phyloP scores from a whole-genome alignment of 2,329 filamentous ascomycete species.

The Microdochium trichocladiopsis region DNA sequence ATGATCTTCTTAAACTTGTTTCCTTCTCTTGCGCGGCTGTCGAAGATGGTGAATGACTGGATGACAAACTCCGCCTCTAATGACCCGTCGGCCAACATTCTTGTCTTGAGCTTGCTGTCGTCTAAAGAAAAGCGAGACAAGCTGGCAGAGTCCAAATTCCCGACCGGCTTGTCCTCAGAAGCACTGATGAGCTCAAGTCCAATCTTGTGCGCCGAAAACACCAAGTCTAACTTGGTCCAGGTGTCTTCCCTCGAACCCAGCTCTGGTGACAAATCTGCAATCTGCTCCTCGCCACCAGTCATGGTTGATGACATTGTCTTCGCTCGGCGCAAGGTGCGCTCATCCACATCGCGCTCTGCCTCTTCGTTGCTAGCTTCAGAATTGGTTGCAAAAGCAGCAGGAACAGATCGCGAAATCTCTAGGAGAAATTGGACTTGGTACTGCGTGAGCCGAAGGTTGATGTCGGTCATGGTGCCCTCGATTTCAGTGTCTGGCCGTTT shows the following conservation, averaged over 20 bases:
- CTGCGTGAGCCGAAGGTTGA: conserved; percentile 84
- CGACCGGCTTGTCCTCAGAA: conserved; percentile 69
- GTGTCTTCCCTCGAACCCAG: conserved; percentile 60
- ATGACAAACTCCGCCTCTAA: conserved; percentile 91
- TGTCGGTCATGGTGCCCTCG: conserved; percentile 84
- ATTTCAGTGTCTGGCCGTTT: conserved; percentile 89
- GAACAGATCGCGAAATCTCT: conserved; percentile 81
- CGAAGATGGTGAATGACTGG: conserved; percentile 88
- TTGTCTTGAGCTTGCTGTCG: conserved; percentile 82
- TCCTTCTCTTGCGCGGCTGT: conserved; percentile 79
- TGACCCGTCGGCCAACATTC: conserved; percentile 87
- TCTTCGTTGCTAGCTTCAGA: conserved; percentile 65
- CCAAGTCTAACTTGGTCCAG: conserved; percentile 90
- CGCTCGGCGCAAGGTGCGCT: conserved; percentile 41
- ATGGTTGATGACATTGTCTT: conserved; percentile 33
- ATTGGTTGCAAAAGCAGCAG: conserved; percentile 76
- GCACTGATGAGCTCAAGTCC: conserved; percentile 82
- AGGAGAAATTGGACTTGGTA: conserved; percentile 86
- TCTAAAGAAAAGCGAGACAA: conserved; percentile 92
- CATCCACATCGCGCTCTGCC: conserved; percentile 66
- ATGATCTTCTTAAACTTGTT: conserved; percentile 99
- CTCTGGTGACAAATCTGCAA: conserved; percentile 60
- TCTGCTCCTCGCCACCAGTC: conserved; percentile 27
- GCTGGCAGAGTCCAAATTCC: conserved; percentile 69
- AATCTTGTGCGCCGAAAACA: conserved; percentile 83